Base-by-base conservation (phyloP, 768 basidiomycete genomes). In the Podaxis mareebaensis region DNA sequence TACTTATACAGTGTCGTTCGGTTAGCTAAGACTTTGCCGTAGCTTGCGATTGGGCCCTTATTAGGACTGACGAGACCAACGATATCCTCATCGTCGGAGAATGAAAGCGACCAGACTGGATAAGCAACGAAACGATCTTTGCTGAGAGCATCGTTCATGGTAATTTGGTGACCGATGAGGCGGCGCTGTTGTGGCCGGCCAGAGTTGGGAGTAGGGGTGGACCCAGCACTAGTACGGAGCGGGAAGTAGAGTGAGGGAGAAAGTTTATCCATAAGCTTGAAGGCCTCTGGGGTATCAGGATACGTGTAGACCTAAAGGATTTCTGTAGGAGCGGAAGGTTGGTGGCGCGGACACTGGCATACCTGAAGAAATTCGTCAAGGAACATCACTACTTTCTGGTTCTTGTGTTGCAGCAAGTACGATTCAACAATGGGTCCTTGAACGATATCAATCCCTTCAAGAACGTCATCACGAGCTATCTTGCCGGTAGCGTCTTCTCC, bases 1-100 rank as follows among this genome's bases (percentile, higher is more conserved):
- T 97, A 96, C 76, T 98, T 98, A 81, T 97, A 96, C 63, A 98
- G 73, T 36, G 95, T 95, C 40, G 86, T 88, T 58, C 95, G 86
- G 73, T 96, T 90, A 2, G 92, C 95, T 3, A 93, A 78, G 3
- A 96, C 94, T 68, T 88, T 88, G 3, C 96, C 96, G 33, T 90
- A 75, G 1, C 88, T 91, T 0, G 95, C 94, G 38, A 93, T 77
- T 0, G 86, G 83, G 60, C 81, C 81, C 64, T 78, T 68, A 10
- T 78, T 69, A 30, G 82, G 81, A 44, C 79, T 77, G 24, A 88
- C 72, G 62, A 90, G 73, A 0, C 80, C 68, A 51, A 78, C 75
- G n/a, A 94, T 78, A 24, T 79, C 77, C 69, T 95, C 91, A 28
- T 78, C 80, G 0, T 76, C 73, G 0, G 82, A 77, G 40, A 93